Percentiles rank a stretch among this genome's conserved stretches.
phyloP scores from a whole-genome alignment of 1,139 yeast genomes.

The Kodamaea arcana region DNA sequence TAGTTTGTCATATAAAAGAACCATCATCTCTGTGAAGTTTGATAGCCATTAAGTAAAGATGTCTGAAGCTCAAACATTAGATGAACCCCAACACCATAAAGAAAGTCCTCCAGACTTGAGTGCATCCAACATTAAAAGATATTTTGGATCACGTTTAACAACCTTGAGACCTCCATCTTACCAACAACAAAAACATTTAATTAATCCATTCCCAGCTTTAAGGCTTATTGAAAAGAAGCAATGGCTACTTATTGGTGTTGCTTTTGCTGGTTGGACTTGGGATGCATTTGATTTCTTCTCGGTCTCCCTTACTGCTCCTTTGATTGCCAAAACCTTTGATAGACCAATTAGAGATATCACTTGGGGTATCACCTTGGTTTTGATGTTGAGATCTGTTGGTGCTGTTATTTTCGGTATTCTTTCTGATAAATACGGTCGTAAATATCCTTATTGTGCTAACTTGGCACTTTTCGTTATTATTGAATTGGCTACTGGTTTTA shows the following conservation, averaged over 20 bases:
- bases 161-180: conserved; percentile 14
- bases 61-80: too few relatives aligned
- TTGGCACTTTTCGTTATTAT: conserved; percentile 50
- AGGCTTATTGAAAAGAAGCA: conserved; percentile 41
- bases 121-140: conserved; percentile 2
- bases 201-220: conserved; percentile 56
- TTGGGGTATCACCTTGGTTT: conserved; percentile 78
- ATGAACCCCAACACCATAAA: neutral
- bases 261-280: conserved; percentile 73
- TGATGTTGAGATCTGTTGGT: conserved; percentile 78
- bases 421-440: conserved; percentile 69
- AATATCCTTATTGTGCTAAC: conserved; percentile 61
- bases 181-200: conserved; percentile 14
- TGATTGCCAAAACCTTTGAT: conserved; percentile 51
- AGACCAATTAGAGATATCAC: conserved; percentile 53
- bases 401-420: conserved; percentile 65
- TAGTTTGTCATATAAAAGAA: neutral
- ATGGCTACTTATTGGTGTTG: conserved; percentile 62
- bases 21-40: too few relatives aligned
- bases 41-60: too few relatives aligned
- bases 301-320: conserved; percentile 56
- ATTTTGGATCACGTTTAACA: conserved; percentile 12
- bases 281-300: conserved; percentile 78
- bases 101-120: conserved; percentile 5
- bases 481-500: conserved; percentile 73